phyloP scores from a whole-genome alignment of 352 stramenopile genomes.

The Pythium aquatile region DNA sequence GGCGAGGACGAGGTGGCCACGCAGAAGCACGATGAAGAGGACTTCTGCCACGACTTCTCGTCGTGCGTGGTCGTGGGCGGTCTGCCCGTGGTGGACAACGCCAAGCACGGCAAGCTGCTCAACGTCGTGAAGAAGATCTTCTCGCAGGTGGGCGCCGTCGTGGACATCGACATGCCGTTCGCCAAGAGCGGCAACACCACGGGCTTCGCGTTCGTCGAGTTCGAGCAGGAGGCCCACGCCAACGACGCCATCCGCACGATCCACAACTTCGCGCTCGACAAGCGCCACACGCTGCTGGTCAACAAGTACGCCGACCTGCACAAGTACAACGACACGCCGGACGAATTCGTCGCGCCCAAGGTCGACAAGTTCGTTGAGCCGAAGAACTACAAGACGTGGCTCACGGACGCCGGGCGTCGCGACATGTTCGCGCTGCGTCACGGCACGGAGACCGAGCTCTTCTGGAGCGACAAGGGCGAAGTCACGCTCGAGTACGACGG shows the following conservation, averaged over 20 bases:
- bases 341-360: constrained; percentile 80
- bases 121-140: constrained; percentile 88
- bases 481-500: constrained; percentile 94
- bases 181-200: constrained; percentile 51
- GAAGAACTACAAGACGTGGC: constrained; percentile 93
- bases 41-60: constrained; percentile 80
- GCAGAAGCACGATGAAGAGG: constrained; percentile 68
- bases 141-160: constrained; percentile 69
- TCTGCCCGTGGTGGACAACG: constrained; percentile 65
- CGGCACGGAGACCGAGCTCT: constrained; percentile 95
- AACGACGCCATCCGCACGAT: constrained; percentile 81
- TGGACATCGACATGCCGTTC: constrained; percentile 84
- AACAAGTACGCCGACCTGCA: constrained; percentile 90
- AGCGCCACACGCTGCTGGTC: constrained; percentile 95
- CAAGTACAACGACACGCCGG: constrained; percentile 67
- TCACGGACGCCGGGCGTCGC: constrained; percentile 88
- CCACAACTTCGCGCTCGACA: constrained; percentile 93
- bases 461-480: constrained; percentile 93
- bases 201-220: constrained; percentile 84
- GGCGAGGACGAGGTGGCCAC: constrained; percentile 56
- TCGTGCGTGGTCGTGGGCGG: constrained; percentile 80
- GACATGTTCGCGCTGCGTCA: constrained; percentile 96
- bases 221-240: constrained; percentile 68
- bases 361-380: constrained; percentile 87
- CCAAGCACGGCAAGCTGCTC: constrained; percentile 84